Evolutionary conservation across 495 filamentous ascomycete species (phyloP), one percentile per base, ranked within the genome.

Genomic region (Daldinia vernicosa): DNA sequence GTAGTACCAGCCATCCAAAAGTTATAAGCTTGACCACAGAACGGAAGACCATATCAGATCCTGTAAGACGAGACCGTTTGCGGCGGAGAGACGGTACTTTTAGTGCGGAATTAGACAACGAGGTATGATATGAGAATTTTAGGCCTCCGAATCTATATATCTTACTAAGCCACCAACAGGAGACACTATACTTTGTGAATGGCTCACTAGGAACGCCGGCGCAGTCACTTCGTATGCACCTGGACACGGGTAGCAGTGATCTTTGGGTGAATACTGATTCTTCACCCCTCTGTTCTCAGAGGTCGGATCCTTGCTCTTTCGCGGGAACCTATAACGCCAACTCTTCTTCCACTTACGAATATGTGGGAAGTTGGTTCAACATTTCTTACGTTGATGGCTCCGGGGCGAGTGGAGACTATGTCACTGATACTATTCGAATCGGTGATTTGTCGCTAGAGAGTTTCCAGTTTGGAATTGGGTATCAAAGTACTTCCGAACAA

Each of bases 361-460:
- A 89, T 75, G 79, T 97, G 40, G 88, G 87, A 33, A 88, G 84
- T 69, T 86, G 91, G 69, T 99, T 99, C 82, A 92, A 95, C 72
- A 98, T 99, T 63, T 89, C 88, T 8, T 99, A 99, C 75, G 92
- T 93, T 27, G 95, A 98, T 78, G 91, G 91, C 50, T 90, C 92
- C 1, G 91, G 88, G 37, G 92, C 95, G 0, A 72, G 77, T 6
- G 95, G 95, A 8, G 93, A 95, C 74, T 98, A 98, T 79, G 92
- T 88, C 9, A 89, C 86, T 1, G 95, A 99, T 76, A 91, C 86
- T 1, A 79, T 99, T 58, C 79, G 78, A 4, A 87, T 99, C 66
- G 92, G 89, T 1, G 84, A 83, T 27, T 77, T 82, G 40, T 87
- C 75, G 14, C 73, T 99, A 45, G 78, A 83, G 39, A 78, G 82